These are phyloP conservation scores for Corymbia calophylla DNA, from an alignment of 441 rosid species.

Conservation along the genomic window DNA sequence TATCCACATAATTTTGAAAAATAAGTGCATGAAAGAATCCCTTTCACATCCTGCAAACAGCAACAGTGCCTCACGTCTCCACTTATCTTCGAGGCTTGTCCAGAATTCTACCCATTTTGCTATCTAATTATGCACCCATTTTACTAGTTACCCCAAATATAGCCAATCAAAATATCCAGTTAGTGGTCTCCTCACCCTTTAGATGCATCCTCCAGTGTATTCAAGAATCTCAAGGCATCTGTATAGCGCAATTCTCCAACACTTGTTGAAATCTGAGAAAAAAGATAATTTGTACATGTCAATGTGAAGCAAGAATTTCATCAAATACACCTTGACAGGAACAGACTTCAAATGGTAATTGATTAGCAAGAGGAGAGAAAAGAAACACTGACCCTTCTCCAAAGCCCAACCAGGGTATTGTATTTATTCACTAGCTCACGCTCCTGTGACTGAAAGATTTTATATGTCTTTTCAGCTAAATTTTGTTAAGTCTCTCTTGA, in stretches of 20 bases:
- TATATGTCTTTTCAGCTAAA: slow-evolving; percentile 62
- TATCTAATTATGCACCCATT: background rate
- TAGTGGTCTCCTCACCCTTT: slow-evolving; percentile 20
- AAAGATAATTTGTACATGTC: background rate
- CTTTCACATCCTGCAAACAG: background rate
- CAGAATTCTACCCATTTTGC: slow-evolving; percentile 1
- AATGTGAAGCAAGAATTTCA: background rate
- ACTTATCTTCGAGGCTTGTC: slow-evolving; percentile 13
- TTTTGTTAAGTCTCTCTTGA: background rate
- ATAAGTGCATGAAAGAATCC: background rate
- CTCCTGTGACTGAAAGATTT: slow-evolving; percentile 59
- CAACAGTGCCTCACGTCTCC: background rate
- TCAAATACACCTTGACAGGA: background rate
- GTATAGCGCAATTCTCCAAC: slow-evolving; percentile 73
- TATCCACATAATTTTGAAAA: too few species aligned
- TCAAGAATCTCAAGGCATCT: slow-evolving; percentile 83
- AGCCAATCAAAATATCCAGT: background rate
- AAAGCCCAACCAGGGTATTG: slow-evolving; percentile 73
- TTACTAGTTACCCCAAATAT: background rate
- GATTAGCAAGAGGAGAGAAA: background rate
- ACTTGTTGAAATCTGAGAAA: slow-evolving; percentile 48
- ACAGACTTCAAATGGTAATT: background rate
- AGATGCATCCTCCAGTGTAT: slow-evolving; percentile 77
- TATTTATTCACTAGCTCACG: slow-evolving; percentile 84
- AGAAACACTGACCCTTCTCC: slow-evolving; percentile 79